These are phyloP conservation scores for Passalora sequoiae DNA, from an alignment of 2,329 filamentous ascomycete species.

Conservation along the genomic window DNA sequence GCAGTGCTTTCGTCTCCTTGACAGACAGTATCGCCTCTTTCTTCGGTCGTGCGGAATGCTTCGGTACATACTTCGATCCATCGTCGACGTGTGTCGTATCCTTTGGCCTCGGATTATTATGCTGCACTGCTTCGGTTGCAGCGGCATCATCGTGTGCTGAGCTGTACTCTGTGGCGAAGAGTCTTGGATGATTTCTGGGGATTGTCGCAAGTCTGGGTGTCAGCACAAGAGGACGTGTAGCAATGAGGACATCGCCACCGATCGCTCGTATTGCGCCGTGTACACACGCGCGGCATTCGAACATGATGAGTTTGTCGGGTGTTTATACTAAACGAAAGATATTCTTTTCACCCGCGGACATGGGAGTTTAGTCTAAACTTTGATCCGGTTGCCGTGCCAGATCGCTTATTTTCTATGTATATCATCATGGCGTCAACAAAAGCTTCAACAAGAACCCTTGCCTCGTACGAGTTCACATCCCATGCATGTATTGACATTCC, in stretches of 20 bases:
- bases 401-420: too few species aligned
- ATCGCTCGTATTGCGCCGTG: constrained; percentile 42
- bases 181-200: constrained; percentile 7
- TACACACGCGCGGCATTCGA: constrained; percentile 43
- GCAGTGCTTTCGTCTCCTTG: constrained; percentile 32
- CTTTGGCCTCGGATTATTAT: background rate
- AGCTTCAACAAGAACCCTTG: too few species aligned
- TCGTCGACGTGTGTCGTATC: too few species aligned
- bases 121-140: background rate
- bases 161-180: constrained; percentile 8
- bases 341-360: too few species aligned
- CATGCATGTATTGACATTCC: too few species aligned
- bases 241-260: constrained; percentile 26
- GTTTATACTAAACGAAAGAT: too few species aligned
- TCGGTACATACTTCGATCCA: too few species aligned
- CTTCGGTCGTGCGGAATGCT: background rate
- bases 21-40: constrained; percentile 1
- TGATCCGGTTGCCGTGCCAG: too few species aligned
- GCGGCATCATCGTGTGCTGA: background rate
- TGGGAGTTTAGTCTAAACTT: too few species aligned
- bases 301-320: constrained; percentile 35
- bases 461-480: too few species aligned
- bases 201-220: constrained; percentile 18
- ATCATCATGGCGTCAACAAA: too few species aligned
- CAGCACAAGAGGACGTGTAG: constrained; percentile 20